Evolutionary conservation across 164 flowering plant genomes (phyloP).

Genomic region (Macadamia tetraphylla): DNA sequence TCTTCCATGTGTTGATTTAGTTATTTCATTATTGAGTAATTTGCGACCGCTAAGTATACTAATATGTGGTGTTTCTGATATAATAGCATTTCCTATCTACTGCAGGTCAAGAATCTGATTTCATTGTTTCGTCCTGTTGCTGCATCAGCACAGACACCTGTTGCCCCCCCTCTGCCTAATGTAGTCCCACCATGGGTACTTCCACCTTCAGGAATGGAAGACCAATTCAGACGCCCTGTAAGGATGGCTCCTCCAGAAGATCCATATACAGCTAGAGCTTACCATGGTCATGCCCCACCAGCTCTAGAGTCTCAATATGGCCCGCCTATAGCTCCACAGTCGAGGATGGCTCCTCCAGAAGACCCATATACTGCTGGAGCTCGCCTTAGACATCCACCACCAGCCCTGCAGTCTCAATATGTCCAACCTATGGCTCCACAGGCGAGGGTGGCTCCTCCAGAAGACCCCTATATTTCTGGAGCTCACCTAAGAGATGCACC

Average conservation of each 20-base stretch:
- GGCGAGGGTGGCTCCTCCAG: constrained; percentile 10
- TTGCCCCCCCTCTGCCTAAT: constrained; percentile 2
- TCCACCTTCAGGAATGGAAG: background rate
- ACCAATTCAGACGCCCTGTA: constrained; percentile 3
- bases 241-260: constrained; percentile 14
- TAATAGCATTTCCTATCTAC: background rate
- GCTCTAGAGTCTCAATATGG: background rate
- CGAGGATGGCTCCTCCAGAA: too few relatives aligned
- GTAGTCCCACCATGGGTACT: background rate
- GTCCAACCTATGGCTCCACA: constrained; percentile 1
- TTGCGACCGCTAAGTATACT: too few relatives aligned
- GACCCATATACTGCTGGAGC: too few relatives aligned
- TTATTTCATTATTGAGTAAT: background rate
- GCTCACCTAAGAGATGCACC: background rate
- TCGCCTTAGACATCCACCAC: too few relatives aligned
- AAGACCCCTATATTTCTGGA: constrained; percentile 10
- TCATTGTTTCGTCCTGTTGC: constrained; percentile 29
- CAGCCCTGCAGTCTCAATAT: background rate
- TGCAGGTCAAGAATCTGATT: constrained; percentile 32
- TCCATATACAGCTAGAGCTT: constrained; percentile 5
- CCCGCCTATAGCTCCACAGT: background rate
- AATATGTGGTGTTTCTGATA: background rate
- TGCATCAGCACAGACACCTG: constrained; percentile 2
- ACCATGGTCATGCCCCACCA: background rate
- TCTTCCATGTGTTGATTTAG: background rate